These are phyloP conservation scores for Vitellaria paradoxa DNA, from an alignment of 179 eudicot genomes.

Conservation along the genomic window DNA sequence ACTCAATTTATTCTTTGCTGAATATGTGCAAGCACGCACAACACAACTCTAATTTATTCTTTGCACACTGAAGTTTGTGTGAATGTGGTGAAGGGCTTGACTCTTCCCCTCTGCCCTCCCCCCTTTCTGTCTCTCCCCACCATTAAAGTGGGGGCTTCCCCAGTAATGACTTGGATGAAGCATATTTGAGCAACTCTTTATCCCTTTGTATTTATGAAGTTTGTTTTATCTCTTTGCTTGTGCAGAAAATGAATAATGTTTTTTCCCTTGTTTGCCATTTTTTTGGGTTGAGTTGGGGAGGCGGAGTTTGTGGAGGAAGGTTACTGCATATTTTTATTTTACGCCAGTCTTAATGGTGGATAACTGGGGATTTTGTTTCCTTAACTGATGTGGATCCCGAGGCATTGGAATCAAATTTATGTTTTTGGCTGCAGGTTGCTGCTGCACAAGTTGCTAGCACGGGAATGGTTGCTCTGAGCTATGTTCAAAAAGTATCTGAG, in stretches of 20 bases:
- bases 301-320: not conserved
- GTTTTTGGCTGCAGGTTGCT: constrained; percentile 59
- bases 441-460: constrained; percentile 92
- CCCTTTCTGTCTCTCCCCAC: not conserved
- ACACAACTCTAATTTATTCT: not conserved
- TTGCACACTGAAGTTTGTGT: not conserved
- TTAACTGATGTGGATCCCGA: not conserved
- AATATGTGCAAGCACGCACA: too few relatives aligned
- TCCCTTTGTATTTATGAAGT: not conserved
- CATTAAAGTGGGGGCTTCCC: too few relatives aligned
- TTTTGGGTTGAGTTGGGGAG: not conserved
- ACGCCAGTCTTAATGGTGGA: not conserved
- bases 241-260: not conserved
- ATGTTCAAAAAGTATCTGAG: constrained; percentile 92
- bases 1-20: too few relatives aligned
- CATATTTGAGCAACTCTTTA: too few relatives aligned
- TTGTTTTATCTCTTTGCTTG: not conserved
- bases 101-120: not conserved
- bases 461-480: constrained; percentile 80
- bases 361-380: not conserved
- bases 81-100: not conserved
- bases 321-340: not conserved
- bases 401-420: not conserved
- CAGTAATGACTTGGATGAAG: not conserved
- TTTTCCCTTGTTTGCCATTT: not conserved